Base-by-base conservation (phyloP, 441 rosid species). In the Jatropha multifida region DNA sequence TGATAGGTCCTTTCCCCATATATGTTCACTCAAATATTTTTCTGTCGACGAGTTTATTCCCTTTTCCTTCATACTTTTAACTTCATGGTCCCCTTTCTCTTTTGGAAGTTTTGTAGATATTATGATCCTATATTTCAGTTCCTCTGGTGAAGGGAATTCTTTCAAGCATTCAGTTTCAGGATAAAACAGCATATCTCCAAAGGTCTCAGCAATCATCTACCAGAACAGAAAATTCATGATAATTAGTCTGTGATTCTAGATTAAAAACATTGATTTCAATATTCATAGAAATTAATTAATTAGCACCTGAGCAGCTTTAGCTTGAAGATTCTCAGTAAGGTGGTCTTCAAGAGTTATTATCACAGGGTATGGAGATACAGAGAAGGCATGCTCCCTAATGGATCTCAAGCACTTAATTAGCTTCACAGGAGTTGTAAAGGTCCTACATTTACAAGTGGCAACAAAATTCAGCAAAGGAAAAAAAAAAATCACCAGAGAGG, bases 91-190 rank as follows among this genome's bases (percentile, higher is more conserved):
- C 18, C 56, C 56, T 68, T 71, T 41, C 74, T 41, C 74, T 77
- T 89, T 91, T 4, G 98, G 99, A 52, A 96, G 93, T 81, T 94
- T 94, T 4, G 98, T 89, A 73, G 99, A 94, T 81, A 94, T 87
- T 64, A 94, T 86, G 20, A 94, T 73, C 62, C 82, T 86, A 27
- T 76, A 80, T 83, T 87, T 93, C 79, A 94, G 76, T 3, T 79
- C 82, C 11, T 90, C 87, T 0, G 96, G 97, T 1, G 98, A 93
- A 48, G 96, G 96, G 55, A 94, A 86, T 68, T 91, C 89, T 74
- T 89, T 86, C 65, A 89, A 81, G 83, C 87, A 81, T 78, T 90
- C 96, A 3, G 86, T 27, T 27, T 87, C 86, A 46, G 98, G 90
- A 83, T 83, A 55, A 78, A 80, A 91, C 75, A 94, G 85, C 87